These are phyloP conservation scores for Salix arbutifolia DNA, from an alignment of 345 rosid species.

Conservation along the genomic window DNA sequence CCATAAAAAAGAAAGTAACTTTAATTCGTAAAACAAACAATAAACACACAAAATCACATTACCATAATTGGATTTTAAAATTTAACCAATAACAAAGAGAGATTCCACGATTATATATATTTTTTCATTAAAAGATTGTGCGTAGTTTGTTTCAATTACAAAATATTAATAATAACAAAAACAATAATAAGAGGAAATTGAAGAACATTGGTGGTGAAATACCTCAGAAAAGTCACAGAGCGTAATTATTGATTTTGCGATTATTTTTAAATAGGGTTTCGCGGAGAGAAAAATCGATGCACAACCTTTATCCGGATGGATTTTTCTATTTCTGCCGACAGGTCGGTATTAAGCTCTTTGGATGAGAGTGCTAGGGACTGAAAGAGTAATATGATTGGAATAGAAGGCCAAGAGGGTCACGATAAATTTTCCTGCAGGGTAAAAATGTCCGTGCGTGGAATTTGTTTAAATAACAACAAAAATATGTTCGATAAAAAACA, in stretches of 20 bases:
- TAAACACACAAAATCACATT: not conserved
- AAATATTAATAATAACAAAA: not conserved
- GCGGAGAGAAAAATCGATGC: not conserved
- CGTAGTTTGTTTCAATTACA: not conserved
- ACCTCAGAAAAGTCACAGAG: conserved; percentile 7
- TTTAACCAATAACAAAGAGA: not conserved
- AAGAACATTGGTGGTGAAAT: not conserved
- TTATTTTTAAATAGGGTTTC: conserved; percentile 18
- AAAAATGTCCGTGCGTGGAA: not conserved
- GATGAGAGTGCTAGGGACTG: not conserved
- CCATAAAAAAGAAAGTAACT: not conserved
- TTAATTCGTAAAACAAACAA: not conserved
- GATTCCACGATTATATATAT: not conserved
- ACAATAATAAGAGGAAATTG: not conserved
- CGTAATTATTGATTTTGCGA: not conserved
- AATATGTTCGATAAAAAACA: no score
- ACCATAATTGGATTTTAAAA: not conserved
- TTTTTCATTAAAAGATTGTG: not conserved
- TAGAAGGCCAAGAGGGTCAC: not conserved
- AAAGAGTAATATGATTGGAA: not conserved
- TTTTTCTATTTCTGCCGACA: not conserved
- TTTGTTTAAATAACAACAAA: no score
- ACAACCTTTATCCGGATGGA: not conserved
- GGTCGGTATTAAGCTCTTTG: not conserved
- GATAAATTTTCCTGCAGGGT: not conserved